A percentile compares a stretch with the other conserved stretches of the same genome.
Conservation (phyloP, 73 alveolate species). For the Diophrys appendiculata region DNA sequence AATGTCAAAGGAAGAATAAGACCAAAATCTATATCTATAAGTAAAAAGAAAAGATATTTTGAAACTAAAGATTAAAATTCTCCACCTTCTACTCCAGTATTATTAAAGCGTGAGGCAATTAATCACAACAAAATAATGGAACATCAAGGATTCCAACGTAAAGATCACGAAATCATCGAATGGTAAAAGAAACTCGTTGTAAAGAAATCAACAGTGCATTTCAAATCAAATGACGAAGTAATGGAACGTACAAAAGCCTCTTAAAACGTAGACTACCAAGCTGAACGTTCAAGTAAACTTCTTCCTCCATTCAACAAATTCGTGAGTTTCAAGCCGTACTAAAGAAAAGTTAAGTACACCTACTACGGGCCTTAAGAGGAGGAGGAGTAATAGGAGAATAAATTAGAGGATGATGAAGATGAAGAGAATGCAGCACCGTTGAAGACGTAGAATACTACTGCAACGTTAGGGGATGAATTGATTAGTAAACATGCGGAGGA, state of each 20-base stretch:
- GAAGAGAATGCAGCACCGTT: too few species aligned
- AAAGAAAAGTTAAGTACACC: too few species aligned
- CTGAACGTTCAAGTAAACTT: background rate
- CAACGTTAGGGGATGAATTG: too few species aligned
- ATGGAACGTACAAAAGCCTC: background rate
- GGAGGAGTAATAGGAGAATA: too few species aligned
- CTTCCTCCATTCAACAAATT: background rate
- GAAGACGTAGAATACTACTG: too few species aligned
- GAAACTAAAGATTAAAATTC: background rate
- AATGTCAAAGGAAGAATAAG: background rate
- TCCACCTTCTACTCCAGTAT: background rate
- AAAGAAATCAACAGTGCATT: background rate
- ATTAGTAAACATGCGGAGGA: too few species aligned
- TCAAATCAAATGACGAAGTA: background rate
- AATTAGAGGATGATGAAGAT: too few species aligned
- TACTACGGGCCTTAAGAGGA: too few species aligned
- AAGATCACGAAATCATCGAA: background rate
- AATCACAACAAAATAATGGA: background rate
- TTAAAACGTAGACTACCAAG: background rate
- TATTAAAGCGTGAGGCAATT: background rate
- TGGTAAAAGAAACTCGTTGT: slow-evolving; percentile 1
- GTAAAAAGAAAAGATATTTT: background rate
- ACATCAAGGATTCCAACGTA: background rate
- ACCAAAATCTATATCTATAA: background rate
- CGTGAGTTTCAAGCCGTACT: background rate